A percentile compares a stretch with the other conserved stretches of the same genome.
These are phyloP conservation scores for Trichoderma parareesei DNA, from an alignment of 495 filamentous ascomycete species.

Conservation along the genomic window DNA sequence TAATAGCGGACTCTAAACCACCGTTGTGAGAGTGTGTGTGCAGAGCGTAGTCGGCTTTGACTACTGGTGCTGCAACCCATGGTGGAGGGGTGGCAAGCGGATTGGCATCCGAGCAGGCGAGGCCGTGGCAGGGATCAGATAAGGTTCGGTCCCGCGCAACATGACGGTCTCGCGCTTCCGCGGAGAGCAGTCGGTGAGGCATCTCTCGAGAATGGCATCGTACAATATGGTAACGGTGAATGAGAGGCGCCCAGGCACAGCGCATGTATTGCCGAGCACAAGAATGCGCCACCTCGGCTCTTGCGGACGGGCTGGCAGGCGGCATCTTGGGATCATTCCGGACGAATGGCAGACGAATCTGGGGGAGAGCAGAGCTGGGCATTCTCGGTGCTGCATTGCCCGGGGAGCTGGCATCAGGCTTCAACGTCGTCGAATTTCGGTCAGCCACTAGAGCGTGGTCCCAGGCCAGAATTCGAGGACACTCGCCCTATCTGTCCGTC, in stretches of 20 bases:
- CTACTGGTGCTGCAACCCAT: background rate
- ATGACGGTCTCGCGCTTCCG: background rate
- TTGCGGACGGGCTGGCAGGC: background rate
- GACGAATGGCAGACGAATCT: background rate
- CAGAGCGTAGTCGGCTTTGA: constrained; percentile 2
- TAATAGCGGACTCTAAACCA: background rate
- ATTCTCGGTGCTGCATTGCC: too few species aligned
- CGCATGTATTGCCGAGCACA: background rate
- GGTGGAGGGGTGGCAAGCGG: constrained; percentile 4
- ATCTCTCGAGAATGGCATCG: background rate
- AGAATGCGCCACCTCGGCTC: constrained; percentile 3
- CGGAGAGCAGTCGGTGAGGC: background rate
- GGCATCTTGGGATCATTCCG: background rate
- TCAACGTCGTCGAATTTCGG: too few species aligned
- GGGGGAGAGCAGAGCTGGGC: too few species aligned
- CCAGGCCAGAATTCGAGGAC: too few species aligned
- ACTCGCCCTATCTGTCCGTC: too few species aligned
- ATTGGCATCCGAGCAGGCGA: background rate
- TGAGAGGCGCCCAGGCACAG: background rate
- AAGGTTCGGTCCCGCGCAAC: constrained; percentile 7
- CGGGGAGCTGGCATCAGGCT: too few species aligned
- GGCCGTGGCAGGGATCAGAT: background rate
- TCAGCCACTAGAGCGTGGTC: too few species aligned
- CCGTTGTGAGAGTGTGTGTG: constrained; percentile 5
- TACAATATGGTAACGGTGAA: background rate